Base-by-base conservation (phyloP, 257 asterid species). In the Penstemon davidsonii region DNA sequence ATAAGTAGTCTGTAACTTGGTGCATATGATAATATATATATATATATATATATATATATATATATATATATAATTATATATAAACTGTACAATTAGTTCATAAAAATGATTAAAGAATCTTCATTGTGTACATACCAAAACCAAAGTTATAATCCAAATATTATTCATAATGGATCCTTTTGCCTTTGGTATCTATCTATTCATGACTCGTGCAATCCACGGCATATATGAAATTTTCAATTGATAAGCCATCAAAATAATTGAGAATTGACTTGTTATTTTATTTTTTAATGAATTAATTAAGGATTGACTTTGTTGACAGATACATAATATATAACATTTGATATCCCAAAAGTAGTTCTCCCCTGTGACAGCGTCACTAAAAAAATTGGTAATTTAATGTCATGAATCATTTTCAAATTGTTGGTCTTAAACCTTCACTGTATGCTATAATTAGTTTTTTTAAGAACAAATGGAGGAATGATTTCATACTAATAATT, bases 141-240 rank as follows among this genome's bases (percentile, higher is more conserved):
- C 82, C 71, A 60, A 68, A 64, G 67, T 60, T 47, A 78, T 73
- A 33, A 60, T 73, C 58, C 71, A 73, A 57, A 73, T 60, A 74
- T 15, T 13, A 25, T 70, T 53, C 79, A 79, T 42, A 49, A 42
- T 63, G 76, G 73, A 79, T 79, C 76, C 71, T 60, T 58, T 50
- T 43, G 71, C 71, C 60, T 58, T 50, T 43, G 71, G 78, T 73
- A 64, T 77, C 73, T 68, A 33, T 3, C 45, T 38, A 69, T 60
- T 42, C 58, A 64, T 60, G 41, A 37, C 33, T 25, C 33, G 33
- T 25, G 33, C 33, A 25, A 25, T 19, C 3, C 19, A 8, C 13
- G 15, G 8, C 36, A 62, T 18, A 61, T 54, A 41, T 50, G 57
- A 15, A 10, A 6, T 43, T 67, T 33, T 55, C 52, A 60, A 39